Percentiles rank a stretch among this genome's conserved stretches.
These are phyloP conservation scores for Phialophora verrucosa DNA, from an alignment of 2,329 filamentous ascomycete species.

Conservation along the genomic window DNA sequence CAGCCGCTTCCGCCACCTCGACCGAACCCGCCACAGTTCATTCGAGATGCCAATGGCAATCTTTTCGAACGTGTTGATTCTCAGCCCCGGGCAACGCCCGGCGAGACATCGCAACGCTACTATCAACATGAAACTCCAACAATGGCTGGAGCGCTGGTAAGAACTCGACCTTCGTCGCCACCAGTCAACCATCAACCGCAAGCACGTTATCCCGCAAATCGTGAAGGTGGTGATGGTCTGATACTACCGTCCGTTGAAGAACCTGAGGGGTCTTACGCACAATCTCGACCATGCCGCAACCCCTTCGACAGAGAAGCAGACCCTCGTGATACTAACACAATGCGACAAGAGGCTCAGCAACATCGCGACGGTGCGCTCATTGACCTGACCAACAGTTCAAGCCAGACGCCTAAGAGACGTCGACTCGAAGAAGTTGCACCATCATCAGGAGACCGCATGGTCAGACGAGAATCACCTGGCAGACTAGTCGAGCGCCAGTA, in stretches of 20 bases:
- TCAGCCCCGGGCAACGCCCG: constrained; percentile 12
- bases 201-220: constrained; percentile 19
- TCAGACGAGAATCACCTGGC: constrained; percentile 24
- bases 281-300: constrained; percentile 26
- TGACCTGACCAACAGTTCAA: constrained; percentile 21
- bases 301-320: constrained; percentile 26
- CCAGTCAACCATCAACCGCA: constrained; percentile 18
- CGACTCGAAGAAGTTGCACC: constrained; percentile 26
- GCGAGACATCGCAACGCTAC: constrained; percentile 20
- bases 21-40: constrained; percentile 31
- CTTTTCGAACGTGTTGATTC: constrained; percentile 34
- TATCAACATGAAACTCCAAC: constrained; percentile 18
- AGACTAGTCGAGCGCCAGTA: constrained; percentile 23
- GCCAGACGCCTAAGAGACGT: constrained; percentile 28
- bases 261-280: constrained; percentile 34
- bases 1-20: constrained; percentile 29
- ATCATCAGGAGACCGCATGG: constrained; percentile 12
- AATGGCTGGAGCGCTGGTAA: constrained; percentile 15
- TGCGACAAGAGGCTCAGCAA: constrained; percentile 15
- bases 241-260: constrained; percentile 38
- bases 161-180: constrained; percentile 35
- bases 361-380: constrained; percentile 18
- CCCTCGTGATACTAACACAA: constrained; percentile 27
- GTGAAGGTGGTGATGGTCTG: constrained; percentile 32
- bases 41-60: constrained; percentile 32